These are phyloP conservation scores for Tilletia horrida DNA, from an alignment of 1,284 basidiomycete species.

Conservation along the genomic window DNA sequence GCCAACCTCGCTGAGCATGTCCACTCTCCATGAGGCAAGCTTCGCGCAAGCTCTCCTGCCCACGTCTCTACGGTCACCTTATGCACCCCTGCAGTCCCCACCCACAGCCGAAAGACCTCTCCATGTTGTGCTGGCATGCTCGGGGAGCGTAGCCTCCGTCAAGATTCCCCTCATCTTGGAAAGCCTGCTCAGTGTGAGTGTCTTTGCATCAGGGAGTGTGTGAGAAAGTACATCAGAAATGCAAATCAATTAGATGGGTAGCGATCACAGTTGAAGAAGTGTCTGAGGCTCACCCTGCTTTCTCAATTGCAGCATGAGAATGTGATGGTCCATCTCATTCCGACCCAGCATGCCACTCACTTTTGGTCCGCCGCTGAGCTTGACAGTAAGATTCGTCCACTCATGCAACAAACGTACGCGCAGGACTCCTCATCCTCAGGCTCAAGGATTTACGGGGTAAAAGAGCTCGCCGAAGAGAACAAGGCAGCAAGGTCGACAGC, in stretches of 20 bases:
- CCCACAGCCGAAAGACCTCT: slow-evolving; percentile 34
- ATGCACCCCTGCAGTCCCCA: slow-evolving; percentile 32
- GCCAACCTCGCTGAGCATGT: no score
- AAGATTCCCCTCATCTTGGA: slow-evolving; percentile 85
- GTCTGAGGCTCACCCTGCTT: no score
- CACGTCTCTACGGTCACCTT: slow-evolving; percentile 42
- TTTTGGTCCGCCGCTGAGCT: slow-evolving; percentile 66
- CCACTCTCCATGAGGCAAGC: no score
- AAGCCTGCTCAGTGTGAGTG: slow-evolving; percentile 61
- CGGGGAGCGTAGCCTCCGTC: slow-evolving; percentile 89
- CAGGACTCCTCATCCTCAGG: background rate
- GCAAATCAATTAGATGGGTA: no score
- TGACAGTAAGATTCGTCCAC: background rate
- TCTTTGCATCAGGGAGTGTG: background rate
- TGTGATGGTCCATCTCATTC: slow-evolving; percentile 77
- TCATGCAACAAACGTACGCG: background rate
- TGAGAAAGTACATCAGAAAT: no score
- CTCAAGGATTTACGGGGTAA: slow-evolving; percentile 20
- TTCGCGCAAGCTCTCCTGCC: slow-evolving; percentile 24
- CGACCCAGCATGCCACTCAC: slow-evolving; percentile 72
- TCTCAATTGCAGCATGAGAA: slow-evolving; percentile 62
- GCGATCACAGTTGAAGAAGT: no score
- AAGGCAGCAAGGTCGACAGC: slow-evolving; percentile 21
- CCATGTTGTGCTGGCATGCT: slow-evolving; percentile 77
- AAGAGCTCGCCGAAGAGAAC: slow-evolving; percentile 36